Evolutionary conservation across 306 rosid genomes (phyloP), one percentile per base, ranked within the genome.

Genomic region (Castanopsis chinensis): DNA sequence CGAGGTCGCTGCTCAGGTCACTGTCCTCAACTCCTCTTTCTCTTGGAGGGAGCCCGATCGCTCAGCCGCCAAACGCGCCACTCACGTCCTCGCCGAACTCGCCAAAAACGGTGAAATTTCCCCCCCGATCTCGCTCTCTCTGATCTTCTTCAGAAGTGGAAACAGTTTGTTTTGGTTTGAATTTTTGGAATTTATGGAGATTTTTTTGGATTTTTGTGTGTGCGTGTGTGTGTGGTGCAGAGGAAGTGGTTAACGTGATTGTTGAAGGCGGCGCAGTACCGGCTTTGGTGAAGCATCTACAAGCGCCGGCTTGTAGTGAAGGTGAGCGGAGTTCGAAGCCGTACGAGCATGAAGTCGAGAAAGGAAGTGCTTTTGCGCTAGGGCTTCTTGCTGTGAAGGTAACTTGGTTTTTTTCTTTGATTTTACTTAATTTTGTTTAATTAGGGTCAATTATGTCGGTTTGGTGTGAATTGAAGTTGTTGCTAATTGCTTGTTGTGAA

Each of bases 341-440:
- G 11, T 91, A 83, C 72, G 98, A 95, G 83, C 99, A 95, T 70
- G 99, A 95, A 76, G 99, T 95, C 20, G 99, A 95, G 92, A 95
- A 95, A 83, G 98, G 99, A 68, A 88, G 97, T 76, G 99, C 99
- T 49, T 95, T 95, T 84, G 97, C 99, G 0, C 80, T 95, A 51
- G 99, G 99, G 63, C 98, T 95, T 78, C 98, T 95, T 69, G 99
- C 99, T 35, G 99, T 95, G 53, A 93, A 93, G 98, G 99, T 91
- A 77, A 79, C 69, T 75, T 78, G 3, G n/a, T 52, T 79, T 54
- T 53, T 18, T 11, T 18, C n/a, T 61, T 71, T 19, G 18, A 56
- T 67, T 37, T 61, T 73, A 56, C 73, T 75, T 3, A n/a, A 53
- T 20, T 5, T 30, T 6, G 5, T 49, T 10, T 49, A 49, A 49